Percentiles rank a stretch among this genome's conserved stretches.
Conservation (phyloP, 2,329 filamentous ascomycete species). For the Microdochium nivale region DNA sequence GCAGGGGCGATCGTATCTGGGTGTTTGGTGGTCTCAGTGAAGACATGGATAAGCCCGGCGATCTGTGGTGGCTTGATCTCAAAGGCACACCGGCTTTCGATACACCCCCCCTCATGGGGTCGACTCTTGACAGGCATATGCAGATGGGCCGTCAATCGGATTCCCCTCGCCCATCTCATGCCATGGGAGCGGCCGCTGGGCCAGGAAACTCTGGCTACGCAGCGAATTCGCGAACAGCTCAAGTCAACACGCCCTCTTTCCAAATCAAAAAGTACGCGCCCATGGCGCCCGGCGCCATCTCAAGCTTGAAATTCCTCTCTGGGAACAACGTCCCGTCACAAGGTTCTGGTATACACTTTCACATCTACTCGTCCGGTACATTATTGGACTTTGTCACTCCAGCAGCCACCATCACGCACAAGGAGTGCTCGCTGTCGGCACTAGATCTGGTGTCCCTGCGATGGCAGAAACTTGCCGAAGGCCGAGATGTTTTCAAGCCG, state of each 20-base stretch:
- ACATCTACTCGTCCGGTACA: conserved; percentile 87
- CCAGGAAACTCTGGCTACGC: conserved; percentile 57
- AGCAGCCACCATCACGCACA: conserved; percentile 74
- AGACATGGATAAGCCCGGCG: conserved; percentile 93
- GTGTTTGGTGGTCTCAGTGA: conserved; percentile 92
- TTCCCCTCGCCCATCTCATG: conserved; percentile 44
- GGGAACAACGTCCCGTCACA: conserved; percentile 82
- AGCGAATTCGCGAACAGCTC: conserved; percentile 58
- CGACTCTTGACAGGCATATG: conserved; percentile 36
- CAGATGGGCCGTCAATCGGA: conserved; percentile 30
- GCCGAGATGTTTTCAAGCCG: conserved; percentile 82
- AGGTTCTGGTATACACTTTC: conserved; percentile 87
- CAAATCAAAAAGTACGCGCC: conserved; percentile 68
- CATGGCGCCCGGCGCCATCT: conserved; percentile 80
- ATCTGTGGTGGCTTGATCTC: conserved; percentile 95
- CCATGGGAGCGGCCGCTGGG: conserved; percentile 37
- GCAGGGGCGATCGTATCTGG: conserved; percentile 73
- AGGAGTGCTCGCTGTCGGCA: conserved; percentile 84
- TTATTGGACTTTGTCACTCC: conserved; percentile 92
- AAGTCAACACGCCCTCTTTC: conserved; percentile 58
- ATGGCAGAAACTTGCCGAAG: conserved; percentile 93
- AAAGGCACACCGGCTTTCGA: conserved; percentile 84
- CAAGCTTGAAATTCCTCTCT: conserved; percentile 80
- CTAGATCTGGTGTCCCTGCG: conserved; percentile 79
- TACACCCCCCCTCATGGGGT: conserved; percentile 50